These are phyloP conservation scores for Remersonia thermophila DNA, from an alignment of 2,329 filamentous ascomycete genomes.

Conservation along the genomic window DNA sequence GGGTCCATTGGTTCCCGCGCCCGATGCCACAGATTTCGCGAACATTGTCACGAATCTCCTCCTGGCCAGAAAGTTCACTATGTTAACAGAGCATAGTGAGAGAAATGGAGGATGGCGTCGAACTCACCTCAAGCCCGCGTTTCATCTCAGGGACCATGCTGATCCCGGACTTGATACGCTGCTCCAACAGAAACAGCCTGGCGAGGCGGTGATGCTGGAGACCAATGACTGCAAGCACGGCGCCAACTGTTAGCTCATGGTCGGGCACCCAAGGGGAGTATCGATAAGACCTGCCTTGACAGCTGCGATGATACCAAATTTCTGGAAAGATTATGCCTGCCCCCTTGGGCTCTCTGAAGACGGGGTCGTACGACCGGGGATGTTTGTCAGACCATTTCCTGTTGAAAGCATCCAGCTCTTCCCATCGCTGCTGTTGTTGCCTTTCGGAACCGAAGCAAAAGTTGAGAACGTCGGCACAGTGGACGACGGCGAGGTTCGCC, in stretches of 20 bases:
- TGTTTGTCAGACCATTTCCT: constrained; percentile 33
- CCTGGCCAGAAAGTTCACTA: constrained; percentile 20
- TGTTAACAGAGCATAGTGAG: no score
- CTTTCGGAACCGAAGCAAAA: constrained; percentile 43
- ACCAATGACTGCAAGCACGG: constrained; percentile 38
- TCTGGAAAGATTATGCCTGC: constrained; percentile 39
- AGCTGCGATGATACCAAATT: constrained; percentile 44
- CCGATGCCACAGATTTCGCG: constrained; percentile 47
- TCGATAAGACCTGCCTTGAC: constrained; percentile 31
- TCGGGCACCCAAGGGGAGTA: neutral
- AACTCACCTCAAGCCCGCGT: constrained; percentile 1
- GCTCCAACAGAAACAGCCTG: constrained; percentile 42
- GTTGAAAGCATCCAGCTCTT: constrained; percentile 32
- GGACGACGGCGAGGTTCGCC: constrained; percentile 49
- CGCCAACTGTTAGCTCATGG: neutral
- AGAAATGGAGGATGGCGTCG: neutral
- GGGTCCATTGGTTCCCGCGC: constrained; percentile 40
- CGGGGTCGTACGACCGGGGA: constrained; percentile 41
- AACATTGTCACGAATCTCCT: constrained; percentile 34
- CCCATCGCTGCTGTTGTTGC: constrained; percentile 25
- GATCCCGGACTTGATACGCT: constrained; percentile 35
- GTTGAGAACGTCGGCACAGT: constrained; percentile 51
- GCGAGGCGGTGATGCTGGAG: constrained; percentile 49
- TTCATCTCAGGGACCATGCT: constrained; percentile 19
- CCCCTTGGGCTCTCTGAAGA: constrained; percentile 26